These are phyloP conservation scores for Trichophyton schoenleinii DNA, from an alignment of 2,329 filamentous ascomycete genomes.

Conservation along the genomic window DNA sequence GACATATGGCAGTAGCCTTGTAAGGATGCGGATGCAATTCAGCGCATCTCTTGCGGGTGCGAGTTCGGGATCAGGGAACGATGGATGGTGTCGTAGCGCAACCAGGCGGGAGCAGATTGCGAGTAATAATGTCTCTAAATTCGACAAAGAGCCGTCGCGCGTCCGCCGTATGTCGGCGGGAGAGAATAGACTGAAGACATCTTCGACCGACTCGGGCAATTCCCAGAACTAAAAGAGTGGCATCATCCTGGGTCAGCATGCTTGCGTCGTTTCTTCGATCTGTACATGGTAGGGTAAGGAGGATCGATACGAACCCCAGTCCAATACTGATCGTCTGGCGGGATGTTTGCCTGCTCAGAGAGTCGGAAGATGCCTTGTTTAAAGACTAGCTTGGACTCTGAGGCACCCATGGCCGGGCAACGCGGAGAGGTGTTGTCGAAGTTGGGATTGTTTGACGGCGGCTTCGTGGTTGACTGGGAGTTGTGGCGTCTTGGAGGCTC, in stretches of 20 bases:
- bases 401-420: constrained; percentile 66
- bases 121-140: constrained; percentile 77
- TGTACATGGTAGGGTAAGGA: neutral
- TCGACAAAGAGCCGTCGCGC: constrained; percentile 70
- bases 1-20: constrained; percentile 75
- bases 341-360: constrained; percentile 79
- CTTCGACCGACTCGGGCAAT: constrained; percentile 85
- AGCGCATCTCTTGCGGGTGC: constrained; percentile 77
- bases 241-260: neutral
- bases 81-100: constrained; percentile 72
- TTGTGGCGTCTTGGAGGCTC: neutral
- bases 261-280: neutral
- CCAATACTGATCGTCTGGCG: constrained; percentile 86
- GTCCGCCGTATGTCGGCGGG: constrained; percentile 78
- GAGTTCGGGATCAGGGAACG: constrained; percentile 75
- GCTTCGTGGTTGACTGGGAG: neutral
- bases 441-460: neutral
- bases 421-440: neutral
- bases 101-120: constrained; percentile 74
- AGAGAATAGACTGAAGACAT: constrained; percentile 93
- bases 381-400: constrained; percentile 97
- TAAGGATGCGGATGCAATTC: constrained; percentile 88
- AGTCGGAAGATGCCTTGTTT: constrained; percentile 96
- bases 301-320: constrained; percentile 53
- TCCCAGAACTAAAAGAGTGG: constrained; percentile 70